Base-by-base conservation (phyloP, 2,329 filamentous ascomycete species). In the Coniochaeta hoffmannii region DNA sequence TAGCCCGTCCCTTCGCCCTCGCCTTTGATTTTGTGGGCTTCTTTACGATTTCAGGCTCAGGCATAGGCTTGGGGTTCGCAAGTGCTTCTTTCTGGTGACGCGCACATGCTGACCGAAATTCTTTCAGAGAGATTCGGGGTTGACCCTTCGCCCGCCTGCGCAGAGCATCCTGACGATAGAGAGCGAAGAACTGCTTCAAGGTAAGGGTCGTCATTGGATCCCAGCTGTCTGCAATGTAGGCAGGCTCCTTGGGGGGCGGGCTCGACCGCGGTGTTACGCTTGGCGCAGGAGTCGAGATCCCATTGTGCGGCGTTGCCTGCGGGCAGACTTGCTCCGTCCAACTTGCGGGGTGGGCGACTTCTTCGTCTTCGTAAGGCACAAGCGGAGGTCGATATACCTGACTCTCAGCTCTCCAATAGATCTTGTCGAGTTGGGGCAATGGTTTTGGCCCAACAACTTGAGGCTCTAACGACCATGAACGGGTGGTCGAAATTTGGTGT, bases 361-460 rank as follows among this genome's bases (percentile, higher is more conserved):
- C 59, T 22, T 63, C 63, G 8, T 55, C 41, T 30, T 61, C 60
- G 32, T 65, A 65, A 0, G 63, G 62, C 1, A 57, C 57, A n/a
- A 65, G 58, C 1, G 50, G 52, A 11, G 59, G 17, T 1, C 53
- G 50, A 22, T 55, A 53, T 22, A 54, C 58, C 28, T 58, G 60
- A 4, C 62, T 60, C 1, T 54, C 58, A 6, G 56, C 50, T 2
- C 28, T 11, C 3, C 53, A 34, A 56, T 63, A 64, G 1, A 64
- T 56, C 19, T 10, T 38, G 12, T 62, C 61, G 4, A 51, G 15
- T n/a, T 31, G 9, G 1, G 49, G 49, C 24, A 65, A 31, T 10
- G 53, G 30, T 10, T 46, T 36, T 19, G 64, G 35, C 38, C 59
- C 54, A 10, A 55, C 34, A 1, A 60, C 60, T 4, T 57, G 57